These are phyloP conservation scores for Verticillium longisporum DNA, from an alignment of 2,329 filamentous ascomycete genomes.

Conservation along the genomic window DNA sequence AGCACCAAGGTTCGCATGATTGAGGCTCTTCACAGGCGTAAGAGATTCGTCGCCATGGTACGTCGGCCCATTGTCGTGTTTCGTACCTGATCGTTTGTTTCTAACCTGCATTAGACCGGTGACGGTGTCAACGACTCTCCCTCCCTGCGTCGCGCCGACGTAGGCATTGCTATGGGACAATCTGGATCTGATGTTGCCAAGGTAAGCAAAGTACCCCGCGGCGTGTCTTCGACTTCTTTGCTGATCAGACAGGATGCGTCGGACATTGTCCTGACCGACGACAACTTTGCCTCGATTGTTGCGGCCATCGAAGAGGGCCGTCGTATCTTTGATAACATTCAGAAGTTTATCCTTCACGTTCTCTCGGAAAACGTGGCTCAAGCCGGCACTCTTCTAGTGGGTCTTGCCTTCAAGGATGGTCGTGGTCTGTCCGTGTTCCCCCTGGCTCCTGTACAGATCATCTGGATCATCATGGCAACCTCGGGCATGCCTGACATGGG, in stretches of 20 bases:
- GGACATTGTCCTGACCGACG: slow-evolving; percentile 64
- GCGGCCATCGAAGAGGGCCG: slow-evolving; percentile 66
- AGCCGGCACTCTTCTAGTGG: slow-evolving; percentile 62
- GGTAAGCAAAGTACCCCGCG: not conserved
- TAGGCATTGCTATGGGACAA: slow-evolving; percentile 63
- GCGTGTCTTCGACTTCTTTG: too few species aligned
- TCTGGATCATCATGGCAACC: slow-evolving; percentile 79
- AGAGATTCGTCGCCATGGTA: slow-evolving; percentile 60
- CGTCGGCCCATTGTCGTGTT: slow-evolving; percentile 4
- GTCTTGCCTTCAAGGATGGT: slow-evolving; percentile 64
- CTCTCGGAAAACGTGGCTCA: slow-evolving; percentile 67
- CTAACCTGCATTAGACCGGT: slow-evolving; percentile 39
- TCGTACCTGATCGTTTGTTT: not conserved
- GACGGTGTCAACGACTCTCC: slow-evolving; percentile 71
- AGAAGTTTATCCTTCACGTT: slow-evolving; percentile 66
- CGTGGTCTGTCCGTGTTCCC: slow-evolving; percentile 64
- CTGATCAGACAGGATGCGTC: slow-evolving; percentile 35
- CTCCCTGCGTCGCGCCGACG: slow-evolving; percentile 61
- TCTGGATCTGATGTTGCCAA: slow-evolving; percentile 60
- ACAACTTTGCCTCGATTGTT: slow-evolving; percentile 68
- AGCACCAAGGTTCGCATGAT: slow-evolving; percentile 71
- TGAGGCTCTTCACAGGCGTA: slow-evolving; percentile 60
- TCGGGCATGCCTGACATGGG: slow-evolving; percentile 72
- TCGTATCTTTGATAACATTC: slow-evolving; percentile 68
- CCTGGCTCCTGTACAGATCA: slow-evolving; percentile 66